A percentile compares a stretch with the other conserved stretches of the same genome.
Evolutionary conservation across 2,329 filamentous ascomycete species (phyloP).

Genomic region (Colletotrichum caudatum): DNA sequence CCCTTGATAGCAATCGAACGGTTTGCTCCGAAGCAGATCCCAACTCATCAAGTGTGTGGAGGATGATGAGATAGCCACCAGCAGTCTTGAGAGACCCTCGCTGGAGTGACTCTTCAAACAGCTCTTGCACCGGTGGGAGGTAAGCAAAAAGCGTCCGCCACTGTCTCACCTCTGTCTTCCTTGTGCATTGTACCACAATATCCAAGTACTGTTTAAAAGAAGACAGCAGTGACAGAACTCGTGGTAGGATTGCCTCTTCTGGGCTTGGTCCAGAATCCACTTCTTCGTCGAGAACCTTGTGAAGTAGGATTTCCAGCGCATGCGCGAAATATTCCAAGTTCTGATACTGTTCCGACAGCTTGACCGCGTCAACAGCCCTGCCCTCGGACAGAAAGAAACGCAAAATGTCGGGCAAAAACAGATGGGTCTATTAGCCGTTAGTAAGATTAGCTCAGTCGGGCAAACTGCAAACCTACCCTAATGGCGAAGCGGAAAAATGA

Average conservation of each 20-base stretch:
- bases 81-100: slow-evolving; percentile 92
- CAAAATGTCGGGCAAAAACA: slow-evolving; percentile 91
- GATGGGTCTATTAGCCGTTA: slow-evolving; percentile 74
- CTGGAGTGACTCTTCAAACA: slow-evolving; percentile 92
- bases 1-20: slow-evolving; percentile 82
- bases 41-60: slow-evolving; percentile 84
- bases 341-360: slow-evolving; percentile 86
- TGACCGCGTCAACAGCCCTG: slow-evolving; percentile 83
- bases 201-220: slow-evolving; percentile 90
- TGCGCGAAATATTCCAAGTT: slow-evolving; percentile 92
- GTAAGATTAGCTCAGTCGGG: slow-evolving; percentile 84
- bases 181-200: slow-evolving; percentile 95
- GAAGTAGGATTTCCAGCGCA: slow-evolving; percentile 89
- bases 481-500: slow-evolving; percentile 90
- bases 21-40: slow-evolving; percentile 79
- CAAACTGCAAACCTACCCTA: slow-evolving; percentile 85
- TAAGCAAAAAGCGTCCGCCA: slow-evolving; percentile 96
- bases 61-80: slow-evolving; percentile 92
- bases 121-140: slow-evolving; percentile 86
- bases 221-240: slow-evolving; percentile 73
- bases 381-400: slow-evolving; percentile 81
- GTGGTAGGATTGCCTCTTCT: slow-evolving; percentile 72
- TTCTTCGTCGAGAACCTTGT: slow-evolving; percentile 94
- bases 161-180: slow-evolving; percentile 94
- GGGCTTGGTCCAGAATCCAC: slow-evolving; percentile 78